Percentiles rank a stretch among this genome's conserved stretches.
phyloP scores from a whole-genome alignment of 1,139 yeast species.

The Geotrichum bryndzae region DNA sequence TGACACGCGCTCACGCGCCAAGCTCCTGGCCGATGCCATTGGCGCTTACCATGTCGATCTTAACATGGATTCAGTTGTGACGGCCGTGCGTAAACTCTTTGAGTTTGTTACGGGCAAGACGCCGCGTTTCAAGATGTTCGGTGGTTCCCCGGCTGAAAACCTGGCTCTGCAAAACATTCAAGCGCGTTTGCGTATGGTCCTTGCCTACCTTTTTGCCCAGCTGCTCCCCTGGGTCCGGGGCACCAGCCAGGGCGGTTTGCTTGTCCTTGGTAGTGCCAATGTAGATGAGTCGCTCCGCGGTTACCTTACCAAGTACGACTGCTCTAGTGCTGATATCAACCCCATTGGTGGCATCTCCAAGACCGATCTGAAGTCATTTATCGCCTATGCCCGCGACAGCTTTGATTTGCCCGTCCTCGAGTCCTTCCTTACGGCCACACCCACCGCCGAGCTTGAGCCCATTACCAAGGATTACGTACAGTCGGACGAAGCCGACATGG shows the following conservation, averaged over 20 bases:
- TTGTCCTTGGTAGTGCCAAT: slow-evolving; percentile 92
- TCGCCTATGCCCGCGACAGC: slow-evolving; percentile 63
- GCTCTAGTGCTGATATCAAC: slow-evolving; percentile 93
- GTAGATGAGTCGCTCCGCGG: slow-evolving; percentile 98
- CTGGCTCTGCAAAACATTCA: slow-evolving; percentile 92
- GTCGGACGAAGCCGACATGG: slow-evolving; percentile 97
- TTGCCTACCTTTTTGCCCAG: slow-evolving; percentile 89
- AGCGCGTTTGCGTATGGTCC: slow-evolving; percentile 91
- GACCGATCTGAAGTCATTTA: slow-evolving; percentile 81
- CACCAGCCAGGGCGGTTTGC: slow-evolving; percentile 62
- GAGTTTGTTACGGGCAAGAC: slow-evolving; percentile 84
- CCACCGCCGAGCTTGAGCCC: slow-evolving; percentile 97
- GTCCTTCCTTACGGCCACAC: slow-evolving; percentile 81
- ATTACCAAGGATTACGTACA: slow-evolving; percentile 87
- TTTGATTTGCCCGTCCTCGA: slow-evolving; percentile 72
- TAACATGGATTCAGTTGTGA: slow-evolving; percentile 81
- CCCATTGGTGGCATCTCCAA: slow-evolving; percentile 98
- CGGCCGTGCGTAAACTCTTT: slow-evolving; percentile 67
- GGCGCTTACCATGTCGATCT: slow-evolving; percentile 89
- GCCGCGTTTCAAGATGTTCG: slow-evolving; percentile 86
- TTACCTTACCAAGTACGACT: slow-evolving; percentile 90
- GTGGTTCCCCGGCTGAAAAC: slow-evolving; percentile 87
- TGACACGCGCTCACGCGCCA: slow-evolving; percentile 85
- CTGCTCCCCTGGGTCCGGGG: slow-evolving; percentile 90
- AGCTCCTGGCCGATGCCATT: slow-evolving; percentile 61